phyloP scores from a whole-genome alignment of 306 rosid species.

The Macrotyloma uniflorum region DNA sequence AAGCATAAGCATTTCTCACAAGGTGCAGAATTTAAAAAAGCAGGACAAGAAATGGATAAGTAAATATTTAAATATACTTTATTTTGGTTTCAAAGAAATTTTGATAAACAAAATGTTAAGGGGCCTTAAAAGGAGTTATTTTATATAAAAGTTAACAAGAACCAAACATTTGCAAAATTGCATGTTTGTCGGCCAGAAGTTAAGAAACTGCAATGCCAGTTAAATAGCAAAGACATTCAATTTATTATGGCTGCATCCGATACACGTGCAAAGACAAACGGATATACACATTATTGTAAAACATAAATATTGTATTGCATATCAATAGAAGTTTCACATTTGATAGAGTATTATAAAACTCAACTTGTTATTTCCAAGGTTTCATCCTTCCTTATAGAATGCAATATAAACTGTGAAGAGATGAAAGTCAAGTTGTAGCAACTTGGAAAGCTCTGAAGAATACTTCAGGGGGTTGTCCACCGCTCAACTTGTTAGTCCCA shows the following conservation, averaged over 20 bases:
- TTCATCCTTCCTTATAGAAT: background rate
- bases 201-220: too few species aligned
- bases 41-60: background rate
- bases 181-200: too few species aligned
- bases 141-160: too few species aligned
- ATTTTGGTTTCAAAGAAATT: too few species aligned
- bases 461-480: conserved; percentile 79
- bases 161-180: too few species aligned
- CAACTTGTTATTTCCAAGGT: conserved; percentile 22
- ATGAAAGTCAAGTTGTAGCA: conserved; percentile 47
- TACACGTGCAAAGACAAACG: background rate
- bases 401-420: background rate
- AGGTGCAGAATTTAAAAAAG: background rate
- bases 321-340: background rate
- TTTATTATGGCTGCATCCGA: background rate
- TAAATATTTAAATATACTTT: too few species aligned
- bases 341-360: background rate
- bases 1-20: background rate
- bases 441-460: conserved; percentile 73
- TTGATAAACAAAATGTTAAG: too few species aligned
- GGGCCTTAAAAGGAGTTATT: too few species aligned
- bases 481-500: conserved; percentile 65
- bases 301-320: background rate
- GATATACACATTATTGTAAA: background rate
- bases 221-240: background rate